phyloP scores from a whole-genome alignment of 2,329 filamentous ascomycete species.

The Penicillium sp. region DNA sequence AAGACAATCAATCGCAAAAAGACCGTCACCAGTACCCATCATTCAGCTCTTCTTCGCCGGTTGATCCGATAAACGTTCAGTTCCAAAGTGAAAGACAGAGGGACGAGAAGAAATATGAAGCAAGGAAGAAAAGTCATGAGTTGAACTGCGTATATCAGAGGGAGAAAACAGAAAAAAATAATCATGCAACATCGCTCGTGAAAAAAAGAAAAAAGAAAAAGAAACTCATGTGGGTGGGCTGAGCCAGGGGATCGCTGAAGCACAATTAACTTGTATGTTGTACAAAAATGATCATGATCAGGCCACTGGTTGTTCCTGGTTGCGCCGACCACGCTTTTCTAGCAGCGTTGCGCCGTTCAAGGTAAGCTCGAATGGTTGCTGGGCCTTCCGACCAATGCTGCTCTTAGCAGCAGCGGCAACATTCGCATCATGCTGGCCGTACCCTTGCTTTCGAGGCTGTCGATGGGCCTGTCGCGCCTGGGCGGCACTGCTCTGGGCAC shows the following conservation, averaged over 20 bases:
- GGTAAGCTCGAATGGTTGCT: slow-evolving; percentile 88
- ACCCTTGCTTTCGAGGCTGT: slow-evolving; percentile 64
- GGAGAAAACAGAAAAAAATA: neutral
- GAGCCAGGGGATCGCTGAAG: neutral
- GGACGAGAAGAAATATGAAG: neutral
- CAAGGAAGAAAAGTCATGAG: neutral
- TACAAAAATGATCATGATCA: slow-evolving; percentile 16
- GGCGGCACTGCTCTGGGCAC: slow-evolving; percentile 63
- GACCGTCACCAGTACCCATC: slow-evolving; percentile 5
- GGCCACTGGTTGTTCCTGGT: slow-evolving; percentile 36
- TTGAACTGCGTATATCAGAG: neutral
- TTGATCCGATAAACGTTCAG: slow-evolving; percentile 5
- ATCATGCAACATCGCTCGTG: slow-evolving; percentile 3
- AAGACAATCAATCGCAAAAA: neutral
- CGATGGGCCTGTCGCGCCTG: slow-evolving; percentile 63
- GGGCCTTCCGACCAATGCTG: slow-evolving; percentile 73
- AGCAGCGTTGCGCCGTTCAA: slow-evolving; percentile 88
- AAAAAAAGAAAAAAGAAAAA: neutral
- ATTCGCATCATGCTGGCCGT: slow-evolving; percentile 84
- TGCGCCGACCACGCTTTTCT: slow-evolving; percentile 64
- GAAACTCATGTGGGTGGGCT: neutral
- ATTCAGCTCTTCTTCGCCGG: slow-evolving; percentile 9
- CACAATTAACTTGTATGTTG: slow-evolving; percentile 1
- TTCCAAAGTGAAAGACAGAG: neutral
- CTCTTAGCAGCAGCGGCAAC: slow-evolving; percentile 83